These are phyloP conservation scores for Cercospora janseana DNA, from an alignment of 2,329 filamentous ascomycete genomes.

Conservation along the genomic window DNA sequence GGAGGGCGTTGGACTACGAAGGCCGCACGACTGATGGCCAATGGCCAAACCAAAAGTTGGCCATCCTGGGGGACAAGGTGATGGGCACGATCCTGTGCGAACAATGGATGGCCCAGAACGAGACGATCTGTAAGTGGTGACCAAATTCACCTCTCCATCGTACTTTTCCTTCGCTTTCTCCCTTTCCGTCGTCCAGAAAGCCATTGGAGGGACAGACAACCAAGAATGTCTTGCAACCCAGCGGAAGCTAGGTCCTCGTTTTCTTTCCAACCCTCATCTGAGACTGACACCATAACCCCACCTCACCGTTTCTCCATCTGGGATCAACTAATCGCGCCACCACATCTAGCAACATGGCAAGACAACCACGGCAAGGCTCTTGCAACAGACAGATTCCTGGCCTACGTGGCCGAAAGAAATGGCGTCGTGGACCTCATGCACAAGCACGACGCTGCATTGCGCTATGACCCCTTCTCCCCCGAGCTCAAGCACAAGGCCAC, in stretches of 20 bases:
- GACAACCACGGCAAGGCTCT: background rate
- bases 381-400: constrained; percentile 7
- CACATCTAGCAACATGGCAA: background rate
- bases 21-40: background rate
- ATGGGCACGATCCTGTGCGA: background rate
- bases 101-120: background rate
- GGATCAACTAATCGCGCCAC: background rate
- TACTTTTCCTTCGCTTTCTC: background rate
- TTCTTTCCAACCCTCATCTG: background rate
- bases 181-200: background rate
- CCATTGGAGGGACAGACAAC: background rate
- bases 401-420: constrained; percentile 1
- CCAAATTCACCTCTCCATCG: background rate
- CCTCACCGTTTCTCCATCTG: background rate
- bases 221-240: background rate
- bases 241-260: background rate
- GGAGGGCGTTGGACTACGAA: background rate
- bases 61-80: constrained; percentile 2
- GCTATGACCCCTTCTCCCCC: background rate
- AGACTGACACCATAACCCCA: no score
- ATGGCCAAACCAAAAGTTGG: constrained; percentile 3
- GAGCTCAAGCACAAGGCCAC: background rate
- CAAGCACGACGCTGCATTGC: background rate
- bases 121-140: background rate
- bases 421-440: background rate